Percentiles rank a stretch among this genome's conserved stretches.
Evolutionary conservation across 2,329 filamentous ascomycete species (phyloP).

Genomic region (Mycosphaerella arachidis): DNA sequence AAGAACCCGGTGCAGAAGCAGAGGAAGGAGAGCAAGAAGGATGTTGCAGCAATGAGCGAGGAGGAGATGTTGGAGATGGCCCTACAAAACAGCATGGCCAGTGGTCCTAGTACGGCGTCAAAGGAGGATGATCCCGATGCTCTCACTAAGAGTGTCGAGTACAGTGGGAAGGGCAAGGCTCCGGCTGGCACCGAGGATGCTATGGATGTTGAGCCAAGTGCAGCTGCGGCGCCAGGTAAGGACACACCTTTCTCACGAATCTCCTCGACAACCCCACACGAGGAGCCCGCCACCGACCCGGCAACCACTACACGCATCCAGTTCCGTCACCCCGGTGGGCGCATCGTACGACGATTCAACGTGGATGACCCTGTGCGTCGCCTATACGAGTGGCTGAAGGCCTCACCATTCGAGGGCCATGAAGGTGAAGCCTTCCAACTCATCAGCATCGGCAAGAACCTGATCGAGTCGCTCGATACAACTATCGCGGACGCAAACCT

Average conservation of each 20-base stretch:
- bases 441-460: slow-evolving; percentile 79
- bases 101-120: slow-evolving; percentile 41
- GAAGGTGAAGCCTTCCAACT: slow-evolving; percentile 78
- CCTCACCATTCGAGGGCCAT: slow-evolving; percentile 68
- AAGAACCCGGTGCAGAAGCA: slow-evolving; percentile 88
- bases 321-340: slow-evolving; percentile 78
- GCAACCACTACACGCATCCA: slow-evolving; percentile 79
- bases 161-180: slow-evolving; percentile 52
- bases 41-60: slow-evolving; percentile 86
- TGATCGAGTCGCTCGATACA: slow-evolving; percentile 67
- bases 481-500: slow-evolving; percentile 77
- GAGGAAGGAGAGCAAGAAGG: slow-evolving; percentile 62
- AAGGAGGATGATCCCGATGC: slow-evolving; percentile 79
- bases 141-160: slow-evolving; percentile 60
- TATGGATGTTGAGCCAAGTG: slow-evolving; percentile 26
- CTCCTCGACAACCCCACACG: slow-evolving; percentile 66
- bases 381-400: slow-evolving; percentile 96
- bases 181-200: slow-evolving; percentile 35
- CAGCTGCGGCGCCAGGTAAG: slow-evolving; percentile 16
- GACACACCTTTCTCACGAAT: slow-evolving; percentile 62
- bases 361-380: slow-evolving; percentile 71
- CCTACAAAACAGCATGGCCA: slow-evolving; percentile 77
- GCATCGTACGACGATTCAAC: slow-evolving; percentile 81
- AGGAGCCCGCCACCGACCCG: slow-evolving; percentile 64
- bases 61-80: slow-evolving; percentile 97